Evolutionary conservation across 2,329 filamentous ascomycete genomes (phyloP), one percentile per base, ranked within the genome.

Genomic region (Aspergillus transmontanensis): DNA sequence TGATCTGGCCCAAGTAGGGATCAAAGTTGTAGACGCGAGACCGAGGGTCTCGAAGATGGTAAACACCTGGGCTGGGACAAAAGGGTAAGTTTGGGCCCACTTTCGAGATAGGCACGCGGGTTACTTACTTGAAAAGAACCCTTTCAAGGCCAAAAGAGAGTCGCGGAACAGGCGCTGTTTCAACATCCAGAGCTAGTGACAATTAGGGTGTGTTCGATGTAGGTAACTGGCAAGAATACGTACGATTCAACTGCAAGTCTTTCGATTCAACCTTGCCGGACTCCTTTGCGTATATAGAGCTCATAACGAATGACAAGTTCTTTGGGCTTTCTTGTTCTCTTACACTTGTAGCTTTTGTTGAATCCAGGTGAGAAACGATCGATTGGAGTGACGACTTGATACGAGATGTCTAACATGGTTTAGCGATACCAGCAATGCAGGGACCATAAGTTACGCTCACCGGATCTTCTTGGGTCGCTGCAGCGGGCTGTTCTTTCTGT

Each of bases 21-120:
- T 99, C 94, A 72, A 99, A 99, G 76, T 99, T 99, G 84, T 89
- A 99, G 7, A 98, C 93, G 21, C 89, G 86, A 45, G 94, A 93
- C 62, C 92, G 87, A 28, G 90, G 89, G 75, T 99, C 95, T 78
- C 96, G 94, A 58, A 99, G 85, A 57, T 92, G 89, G 76, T 97
- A 97, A 43, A 97, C 92, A 26, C 95, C 94, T 2, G 90, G 90
- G 72, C 81, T 84, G 55, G 7, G 61, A 12, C n/a, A 36, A 53
- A 54, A 51, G 14, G 12, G 46, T 66, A 34, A 68, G 64, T 36
- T 41, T 45, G 32, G 64, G 4, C 48, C 5, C 48, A n/a, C 28
- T 32, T 51, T 9, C 19, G 9, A 51, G 30, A 19, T 7, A 34
- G 16, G 10, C 14, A 19, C 30, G 10, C 12, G 23, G 26, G 26